These are phyloP conservation scores for Solanum chmielewskii DNA, from an alignment of 257 asterid genomes.

Conservation along the genomic window DNA sequence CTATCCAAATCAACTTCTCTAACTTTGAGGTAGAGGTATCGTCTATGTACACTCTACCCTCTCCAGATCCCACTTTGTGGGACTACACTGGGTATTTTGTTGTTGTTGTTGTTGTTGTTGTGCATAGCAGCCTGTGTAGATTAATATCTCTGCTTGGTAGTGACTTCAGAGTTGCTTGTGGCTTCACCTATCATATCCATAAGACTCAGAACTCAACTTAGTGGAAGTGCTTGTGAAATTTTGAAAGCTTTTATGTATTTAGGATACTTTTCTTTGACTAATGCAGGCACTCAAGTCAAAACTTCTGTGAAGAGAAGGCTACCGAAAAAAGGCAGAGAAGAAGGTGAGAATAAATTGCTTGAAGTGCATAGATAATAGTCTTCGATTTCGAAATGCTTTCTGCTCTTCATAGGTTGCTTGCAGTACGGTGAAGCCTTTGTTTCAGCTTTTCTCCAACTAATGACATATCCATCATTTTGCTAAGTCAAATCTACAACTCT, in stretches of 20 bases:
- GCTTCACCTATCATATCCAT: neutral
- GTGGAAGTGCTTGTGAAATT: neutral
- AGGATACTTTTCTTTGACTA: neutral
- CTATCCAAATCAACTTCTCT: neutral
- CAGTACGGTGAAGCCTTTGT: neutral
- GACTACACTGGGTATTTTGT: neutral
- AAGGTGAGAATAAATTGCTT: conserved; percentile 12
- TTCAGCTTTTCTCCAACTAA: neutral
- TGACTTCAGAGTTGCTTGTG: neutral
- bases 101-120: neutral
- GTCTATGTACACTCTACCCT: neutral
- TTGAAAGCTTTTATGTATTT: neutral
- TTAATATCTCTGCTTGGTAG: neutral
- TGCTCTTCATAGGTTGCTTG: neutral
- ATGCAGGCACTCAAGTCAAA: conserved; percentile 13
- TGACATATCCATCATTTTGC: neutral
- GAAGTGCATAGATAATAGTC: neutral
- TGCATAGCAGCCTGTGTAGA: neutral
- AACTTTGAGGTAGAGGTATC: neutral
- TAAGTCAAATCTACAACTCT: neutral
- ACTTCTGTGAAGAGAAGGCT: conserved; percentile 11
- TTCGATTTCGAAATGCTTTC: neutral
- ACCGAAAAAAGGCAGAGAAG: conserved; percentile 16
- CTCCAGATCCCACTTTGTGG: neutral
- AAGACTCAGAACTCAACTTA: neutral